Evolutionary conservation across 306 rosid genomes (phyloP), one percentile per base, ranked within the genome.

Genomic region (Sicyos edulis): DNA sequence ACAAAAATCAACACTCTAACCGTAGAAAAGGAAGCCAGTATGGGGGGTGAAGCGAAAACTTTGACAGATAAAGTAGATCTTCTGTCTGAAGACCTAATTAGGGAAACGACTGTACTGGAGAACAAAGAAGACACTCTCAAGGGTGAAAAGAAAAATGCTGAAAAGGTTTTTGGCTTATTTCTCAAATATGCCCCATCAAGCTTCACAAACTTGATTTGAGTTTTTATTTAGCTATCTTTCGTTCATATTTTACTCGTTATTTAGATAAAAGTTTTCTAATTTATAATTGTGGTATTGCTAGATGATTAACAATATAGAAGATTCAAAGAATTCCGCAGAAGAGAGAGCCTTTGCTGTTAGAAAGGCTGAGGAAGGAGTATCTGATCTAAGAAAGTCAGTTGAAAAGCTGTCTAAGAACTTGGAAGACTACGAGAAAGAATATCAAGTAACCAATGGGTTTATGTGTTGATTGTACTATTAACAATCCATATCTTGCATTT

Each of bases 21-120:
- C 51, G 90, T 89, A 19, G 95, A 87, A 80, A 93, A 85, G 86
- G 98, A 90, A 77, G 91, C 96, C 52, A 82, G 79, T 81, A 90
- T 93, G 98, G 97, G 97, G 44, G 93, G 86, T 50, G 98, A 93
- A 85, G 88, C 84, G 29, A 91, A 93, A 87, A 74, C 82, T 75
- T 84, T 90, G 79, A 84, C 96, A 5, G 89, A 86, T 72, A 86
- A 80, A 78, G 92, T 87, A 63, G 96, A 90, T 78, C 76, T 72
- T 10, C 83, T 88, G 78, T 82, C 96, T 70, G 90, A 87, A 83
- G 82, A 81, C 82, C 85, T 93, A 56, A 93, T 93, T 63, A 88
- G 79, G 89, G 95, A 88, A 78, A 88, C 86, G 1, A 86, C 99
- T 73, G 72, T 82, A 14, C 75, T 88, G 83, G 83, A 71, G 74